Evolutionary conservation across 441 rosid species (phyloP), one percentile per base, ranked within the genome.

Genomic region (Pelargonium australe): DNA sequence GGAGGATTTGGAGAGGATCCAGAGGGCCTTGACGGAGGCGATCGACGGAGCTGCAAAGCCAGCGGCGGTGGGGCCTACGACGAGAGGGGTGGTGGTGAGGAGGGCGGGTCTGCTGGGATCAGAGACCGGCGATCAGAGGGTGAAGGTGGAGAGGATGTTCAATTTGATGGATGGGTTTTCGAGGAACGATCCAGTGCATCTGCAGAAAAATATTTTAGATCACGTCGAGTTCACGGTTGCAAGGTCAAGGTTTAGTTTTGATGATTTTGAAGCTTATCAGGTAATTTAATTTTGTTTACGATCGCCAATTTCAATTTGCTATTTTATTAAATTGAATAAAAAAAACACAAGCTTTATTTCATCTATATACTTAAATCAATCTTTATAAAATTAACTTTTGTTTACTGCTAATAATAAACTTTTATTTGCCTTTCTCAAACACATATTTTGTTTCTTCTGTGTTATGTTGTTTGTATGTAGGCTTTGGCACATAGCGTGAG

Each of bases 231-330:
- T 76, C 71, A 78, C 80, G 6, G 82, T 84, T 66, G 87, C 85
- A 19, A 73, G 84, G 69, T 82, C 87, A 6, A 74, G 84, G 40
- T 84, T 80, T 64, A 81, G 73, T 70, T 81, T 84, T 31, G 87
- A 84, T 71, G 85, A 84, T 73, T 84, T 84, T 73, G 87, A 84
- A 80, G 87, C 85, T 76, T 84, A 84, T 66, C 87, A 81, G 82
- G 87, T 79, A 47, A 65, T 64, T 65, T 60, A n/a, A 12, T 49
- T 55, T 3, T 31, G 37, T 4, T 31, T 1, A 20, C 31, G 31
- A 25, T 25, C 31, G 31, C 31, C 5, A 4, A 31, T 31, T 31
- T 31, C 37, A 31, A 31, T 31, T 31, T 31, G 37, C 37, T 31
- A 31, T 31, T 3, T 31, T 31, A 31, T 31, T 5, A 31, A 31